Evolutionary conservation across 1,139 yeast genomes (phyloP), one percentile per base, ranked within the genome.

Genomic region (Magnusiomyces fungicola): DNA sequence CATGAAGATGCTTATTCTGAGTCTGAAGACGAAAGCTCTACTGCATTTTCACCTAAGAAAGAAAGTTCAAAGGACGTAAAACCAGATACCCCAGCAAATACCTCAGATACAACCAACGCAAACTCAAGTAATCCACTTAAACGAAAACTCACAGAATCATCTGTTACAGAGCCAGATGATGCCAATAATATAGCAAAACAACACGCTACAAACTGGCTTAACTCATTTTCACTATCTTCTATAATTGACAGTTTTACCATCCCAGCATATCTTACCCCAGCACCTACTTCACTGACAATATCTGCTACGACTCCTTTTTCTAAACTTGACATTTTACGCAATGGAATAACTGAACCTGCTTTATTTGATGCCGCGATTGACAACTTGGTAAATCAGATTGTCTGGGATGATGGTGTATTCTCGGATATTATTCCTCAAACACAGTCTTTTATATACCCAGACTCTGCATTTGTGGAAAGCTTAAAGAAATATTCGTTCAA

Each of bases 401-500:
- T 73, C 0, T 74, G 75, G 70, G 76, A 74, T 56, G 66, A 66
- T 52, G 65, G 65, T 1, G 56, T 64, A 30, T 52, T 69, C 19
- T 56, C 56, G 3, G 6, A 6, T 5, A 18, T 32, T 18, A 32
- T 32, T 14, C 34, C 34, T 14, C 9, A 32, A 32, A 32, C 34
- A 5, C 34, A 32, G n/a, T 18, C 10, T 7, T 32, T 7, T 32
- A 5, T 32, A 32, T 32, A 32, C 16, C 34, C 34, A 7, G 34
- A 32, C 34, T 14, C 10, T 32, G 4, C 34, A 7, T 32, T 32
- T 32, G 34, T 18, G 5, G n/a, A 32, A 5, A 14, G 34, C 16
- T 32, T 32, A 32, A n/a, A 32, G n/a, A 18, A 5, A 14, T 32
- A 14, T 14, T 14, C 34, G 4, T 18, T 18, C 16, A n/a, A 32